Percentiles rank a stretch among this genome's conserved stretches.
Evolutionary conservation across 2,329 filamentous ascomycete species (phyloP).

Genomic region (Passalora sequoiae): DNA sequence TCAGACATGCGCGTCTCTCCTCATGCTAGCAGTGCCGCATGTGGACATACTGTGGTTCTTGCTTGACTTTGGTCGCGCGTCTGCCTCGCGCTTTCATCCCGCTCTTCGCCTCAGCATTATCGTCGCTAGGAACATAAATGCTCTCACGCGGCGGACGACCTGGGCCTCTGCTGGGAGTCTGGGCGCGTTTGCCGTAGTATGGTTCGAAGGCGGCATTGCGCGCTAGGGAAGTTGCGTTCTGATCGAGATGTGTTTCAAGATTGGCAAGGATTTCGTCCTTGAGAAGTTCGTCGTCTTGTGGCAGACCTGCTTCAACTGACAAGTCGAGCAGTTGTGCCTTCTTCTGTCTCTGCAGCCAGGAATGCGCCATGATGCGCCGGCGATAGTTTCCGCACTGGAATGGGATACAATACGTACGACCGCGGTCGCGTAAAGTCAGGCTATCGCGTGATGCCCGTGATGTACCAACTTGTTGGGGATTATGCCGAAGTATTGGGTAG

Average conservation of each 20-base stretch:
- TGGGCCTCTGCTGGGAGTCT: conserved; percentile 47
- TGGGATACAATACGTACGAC: conserved; percentile 26
- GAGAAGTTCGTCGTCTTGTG: conserved; percentile 54
- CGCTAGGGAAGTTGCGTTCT: conserved; percentile 61
- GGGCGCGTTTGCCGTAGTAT: conserved; percentile 60
- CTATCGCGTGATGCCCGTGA: conserved; percentile 36
- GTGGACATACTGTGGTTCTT: conserved; percentile 30
- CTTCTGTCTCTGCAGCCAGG: conserved; percentile 30
- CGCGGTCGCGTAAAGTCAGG: conserved; percentile 46
- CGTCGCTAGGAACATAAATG: conserved; percentile 21
- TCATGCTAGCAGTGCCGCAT: neutral
- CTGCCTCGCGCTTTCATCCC: conserved; percentile 26
- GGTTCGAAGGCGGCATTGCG: conserved; percentile 61
- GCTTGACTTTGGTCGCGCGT: conserved; percentile 34
- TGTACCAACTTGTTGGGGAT: conserved; percentile 3
- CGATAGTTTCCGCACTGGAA: conserved; percentile 2
- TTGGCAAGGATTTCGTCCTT: conserved; percentile 74
- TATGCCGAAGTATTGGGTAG: conserved; percentile 4
- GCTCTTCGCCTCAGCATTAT: conserved; percentile 30
- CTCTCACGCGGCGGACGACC: conserved; percentile 27
- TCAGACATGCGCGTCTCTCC: conserved; percentile 5
- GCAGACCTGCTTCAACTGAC: conserved; percentile 27
- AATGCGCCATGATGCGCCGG: conserved; percentile 24
- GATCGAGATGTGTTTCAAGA: conserved; percentile 67
- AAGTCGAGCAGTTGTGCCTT: conserved; percentile 31